These are phyloP conservation scores for Agrocybe praecox DNA, from an alignment of 768 basidiomycete genomes.

Conservation along the genomic window DNA sequence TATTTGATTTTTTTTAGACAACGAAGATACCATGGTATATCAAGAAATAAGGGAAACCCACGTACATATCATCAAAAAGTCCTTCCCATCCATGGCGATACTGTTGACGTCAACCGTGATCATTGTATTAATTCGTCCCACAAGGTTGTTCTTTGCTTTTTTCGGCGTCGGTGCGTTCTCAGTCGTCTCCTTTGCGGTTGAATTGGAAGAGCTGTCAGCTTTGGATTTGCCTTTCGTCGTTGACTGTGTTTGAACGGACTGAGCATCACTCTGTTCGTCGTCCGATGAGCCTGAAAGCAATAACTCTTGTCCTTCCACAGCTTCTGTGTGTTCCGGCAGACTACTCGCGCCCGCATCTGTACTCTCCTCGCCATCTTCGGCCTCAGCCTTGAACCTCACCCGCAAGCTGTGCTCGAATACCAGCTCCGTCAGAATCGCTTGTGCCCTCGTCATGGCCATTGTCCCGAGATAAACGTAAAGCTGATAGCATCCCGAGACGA, in stretches of 20 bases:
- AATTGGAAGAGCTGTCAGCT: background rate
- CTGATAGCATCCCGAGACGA: slow-evolving; percentile 50
- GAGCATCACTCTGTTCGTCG: background rate
- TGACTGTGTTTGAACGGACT: background rate
- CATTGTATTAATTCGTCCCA: slow-evolving; percentile 77
- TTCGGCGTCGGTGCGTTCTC: background rate
- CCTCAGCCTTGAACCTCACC: slow-evolving; percentile 58
- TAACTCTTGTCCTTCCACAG: background rate
- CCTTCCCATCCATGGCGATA: slow-evolving; percentile 32
- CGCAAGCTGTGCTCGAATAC: slow-evolving; percentile 53
- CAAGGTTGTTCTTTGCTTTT: slow-evolving; percentile 45
- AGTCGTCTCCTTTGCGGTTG: background rate
- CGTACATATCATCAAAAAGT: slow-evolving; percentile 32
- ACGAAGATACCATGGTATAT: too few species aligned
- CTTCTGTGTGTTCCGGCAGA: background rate
- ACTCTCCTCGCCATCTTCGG: background rate
- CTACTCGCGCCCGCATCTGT: background rate
- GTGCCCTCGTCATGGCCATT: slow-evolving; percentile 37
- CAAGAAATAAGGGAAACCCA: background rate
- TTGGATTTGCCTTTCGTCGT: background rate
- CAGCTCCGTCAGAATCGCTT: slow-evolving; percentile 45
- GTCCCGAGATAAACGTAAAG: slow-evolving; percentile 54
- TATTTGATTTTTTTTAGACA: background rate
- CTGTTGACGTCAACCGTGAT: slow-evolving; percentile 61
- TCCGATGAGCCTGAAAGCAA: background rate